Base-by-base conservation (phyloP, 2,329 filamentous ascomycete species). In the Alternaria sp. region DNA sequence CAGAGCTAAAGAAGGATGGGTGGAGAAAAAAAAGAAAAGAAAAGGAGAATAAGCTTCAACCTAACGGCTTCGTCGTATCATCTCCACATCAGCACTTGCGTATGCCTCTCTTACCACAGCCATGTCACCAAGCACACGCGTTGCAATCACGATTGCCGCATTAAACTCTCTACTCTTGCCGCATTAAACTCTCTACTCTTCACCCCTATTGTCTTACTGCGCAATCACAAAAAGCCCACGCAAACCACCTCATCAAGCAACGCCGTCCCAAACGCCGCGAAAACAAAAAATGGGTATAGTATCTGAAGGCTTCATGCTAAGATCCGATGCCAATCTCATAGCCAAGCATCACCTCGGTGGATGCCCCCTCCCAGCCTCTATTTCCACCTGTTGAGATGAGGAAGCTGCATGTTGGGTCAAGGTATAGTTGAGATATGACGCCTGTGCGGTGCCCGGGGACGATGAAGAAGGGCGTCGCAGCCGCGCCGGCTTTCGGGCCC, bases 351-450 rank as follows among this genome's bases (percentile, higher is more conserved):
- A 95, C 92, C 80, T 99, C 95, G 0, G 95, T 98, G 34, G 85
- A 89, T 21, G 85, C 88, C 1, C 95, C 95, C 76, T 98, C 95
- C 95, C 95, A 99, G 0, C 95, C 95, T 62, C 95, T 82, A 62
- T 95, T 98, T 0, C 95, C 95, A 4, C 92, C 93, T 0, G 92
- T 91, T 2, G 91, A 94, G 33, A 99, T 85, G 90, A 99, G 94
- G 73, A 93, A 98, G 17, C 88, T 85, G 74, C 92, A 94, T 0
- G 92, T 91, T 4, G 91, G 91, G 75, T 99, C 95, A 45, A 97
- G 83, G 71, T 94, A 95, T 9, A 98, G 80, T 60, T 90, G 88
- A 0, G 90, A 92, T 40, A 97, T 94, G 40, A 96, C 92, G 42
- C 94, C 94, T 0, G 93, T 93, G 14, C 92, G 83, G 72, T 90